Percentiles rank a stretch among this genome's conserved stretches.
phyloP scores from a whole-genome alignment of 2,329 filamentous ascomycete genomes.

The Epichloe festucae region DNA sequence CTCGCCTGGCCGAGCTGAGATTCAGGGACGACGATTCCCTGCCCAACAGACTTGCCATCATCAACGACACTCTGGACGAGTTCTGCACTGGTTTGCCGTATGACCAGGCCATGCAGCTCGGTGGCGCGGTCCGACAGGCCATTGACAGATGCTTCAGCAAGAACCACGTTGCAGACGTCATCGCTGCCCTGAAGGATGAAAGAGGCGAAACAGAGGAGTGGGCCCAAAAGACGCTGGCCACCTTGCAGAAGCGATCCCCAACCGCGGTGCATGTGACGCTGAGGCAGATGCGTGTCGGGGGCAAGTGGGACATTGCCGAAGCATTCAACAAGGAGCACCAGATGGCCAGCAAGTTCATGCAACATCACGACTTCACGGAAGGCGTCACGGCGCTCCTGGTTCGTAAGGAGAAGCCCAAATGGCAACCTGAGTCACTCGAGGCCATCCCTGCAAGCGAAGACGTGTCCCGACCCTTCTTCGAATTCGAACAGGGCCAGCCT shows the following conservation, averaged over 20 bases:
- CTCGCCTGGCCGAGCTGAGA: constrained; percentile 73
- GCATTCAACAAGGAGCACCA: constrained; percentile 78
- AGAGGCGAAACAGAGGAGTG: constrained; percentile 48
- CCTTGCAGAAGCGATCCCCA: constrained; percentile 67
- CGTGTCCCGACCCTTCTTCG: constrained; percentile 58
- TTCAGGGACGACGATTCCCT: constrained; percentile 67
- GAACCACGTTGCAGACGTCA: constrained; percentile 54
- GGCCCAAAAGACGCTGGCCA: constrained; percentile 63
- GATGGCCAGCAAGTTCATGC: constrained; percentile 82
- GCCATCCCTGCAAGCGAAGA: constrained; percentile 43
- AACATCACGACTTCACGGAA: constrained; percentile 78
- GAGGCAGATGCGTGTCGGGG: constrained; percentile 65
- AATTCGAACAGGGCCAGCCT: constrained; percentile 27
- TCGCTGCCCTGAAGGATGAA: constrained; percentile 49
- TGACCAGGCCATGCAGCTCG: constrained; percentile 53
- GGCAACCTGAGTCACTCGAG: constrained; percentile 63
- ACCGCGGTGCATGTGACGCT: constrained; percentile 77
- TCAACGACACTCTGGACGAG: constrained; percentile 85
- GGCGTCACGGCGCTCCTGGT: constrained; percentile 76
- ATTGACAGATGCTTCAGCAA: constrained; percentile 76
- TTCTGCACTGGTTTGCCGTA: constrained; percentile 76
- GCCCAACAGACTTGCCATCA: constrained; percentile 50
- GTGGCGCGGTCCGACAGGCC: constrained; percentile 58
- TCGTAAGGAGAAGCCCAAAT: constrained; percentile 55
- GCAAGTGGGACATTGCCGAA: constrained; percentile 66